Base-by-base conservation (phyloP, 2,329 filamentous ascomycete genomes). In the Claviceps quebecensis region DNA sequence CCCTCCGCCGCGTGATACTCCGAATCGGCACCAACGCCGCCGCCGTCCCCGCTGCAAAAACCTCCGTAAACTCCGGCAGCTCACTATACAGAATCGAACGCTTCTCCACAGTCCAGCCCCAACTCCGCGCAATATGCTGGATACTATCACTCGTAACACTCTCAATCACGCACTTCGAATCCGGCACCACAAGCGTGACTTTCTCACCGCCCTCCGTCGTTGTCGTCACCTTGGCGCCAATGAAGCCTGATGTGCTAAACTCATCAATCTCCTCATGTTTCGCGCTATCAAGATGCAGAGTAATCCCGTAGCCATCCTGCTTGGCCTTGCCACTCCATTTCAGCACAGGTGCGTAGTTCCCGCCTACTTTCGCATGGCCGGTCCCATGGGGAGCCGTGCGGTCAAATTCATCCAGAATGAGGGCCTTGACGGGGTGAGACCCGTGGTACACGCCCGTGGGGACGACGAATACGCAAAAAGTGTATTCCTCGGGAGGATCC, bases 371-470 rank as follows among this genome's bases (percentile, higher is more conserved):
- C n/a, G 88, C 91, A 55, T 81, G 83, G 0, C 91, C 91, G 0
- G 87, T 94, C 1, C 91, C 91, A 60, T 89, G 81, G 1, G 93
- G 91, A n/a, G 91, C 91, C 0, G 90, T 80, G 34, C 91, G 86
- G 67, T 97, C 91, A 64, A 97, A 97, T 34, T 93, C 84, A 61
- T 97, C 91, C 2, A 97, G 75, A 54, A 97, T 86, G 50, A 96
- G 71, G 1, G 86, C 87, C 61, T 86, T 83, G n/a, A 95, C 88
- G 0, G 91, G 87, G 59, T 89, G 81, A 0, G 84, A 80, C 39
- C 93, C 91, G 68, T 97, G 91, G 72, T 96, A 97, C 16, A 95
- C 89, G 7, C 91, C 91, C 0, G 88, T 94, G 1, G 91, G 91
- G 65, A 95, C 76, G 11, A 94, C 90, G 63, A 85, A 97, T 26